A percentile compares a stretch with the other conserved stretches of the same genome.
These are phyloP conservation scores for Pterocarpus macrocarpus DNA, from an alignment of 306 rosid genomes.

Conservation along the genomic window DNA sequence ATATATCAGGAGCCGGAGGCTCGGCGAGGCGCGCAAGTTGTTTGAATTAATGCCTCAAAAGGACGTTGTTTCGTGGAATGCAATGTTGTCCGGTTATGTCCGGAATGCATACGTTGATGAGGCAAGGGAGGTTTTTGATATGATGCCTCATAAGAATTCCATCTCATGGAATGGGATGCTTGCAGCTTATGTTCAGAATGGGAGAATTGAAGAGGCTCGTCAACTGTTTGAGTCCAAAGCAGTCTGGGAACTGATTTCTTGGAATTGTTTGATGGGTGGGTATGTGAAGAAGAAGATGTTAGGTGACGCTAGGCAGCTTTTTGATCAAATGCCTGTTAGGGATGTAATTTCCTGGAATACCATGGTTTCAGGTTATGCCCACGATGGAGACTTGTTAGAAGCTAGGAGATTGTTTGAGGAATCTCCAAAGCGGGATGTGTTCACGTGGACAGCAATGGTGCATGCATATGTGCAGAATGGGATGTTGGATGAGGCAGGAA, in stretches of 20 bases:
- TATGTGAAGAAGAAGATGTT: slow-evolving; percentile 63
- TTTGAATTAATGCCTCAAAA: slow-evolving; percentile 73
- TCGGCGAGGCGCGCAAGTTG: slow-evolving; percentile 66
- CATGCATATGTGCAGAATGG: slow-evolving; percentile 86
- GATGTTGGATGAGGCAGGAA: slow-evolving; percentile 72
- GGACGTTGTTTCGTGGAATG: slow-evolving; percentile 89
- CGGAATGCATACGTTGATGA: slow-evolving; percentile 76
- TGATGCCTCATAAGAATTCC: slow-evolving; percentile 69
- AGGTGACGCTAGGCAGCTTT: slow-evolving; percentile 65
- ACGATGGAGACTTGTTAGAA: slow-evolving; percentile 66
- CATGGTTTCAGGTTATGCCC: slow-evolving; percentile 84
- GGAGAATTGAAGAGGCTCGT: slow-evolving; percentile 66
- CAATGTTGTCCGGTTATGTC: slow-evolving; percentile 84
- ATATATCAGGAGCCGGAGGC: slow-evolving; percentile 63
- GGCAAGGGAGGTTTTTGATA: slow-evolving; percentile 68
- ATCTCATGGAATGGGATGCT: slow-evolving; percentile 87
- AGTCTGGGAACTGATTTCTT: slow-evolving; percentile 78
- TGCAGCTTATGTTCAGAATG: slow-evolving; percentile 80
- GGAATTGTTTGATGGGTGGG: slow-evolving; percentile 93
- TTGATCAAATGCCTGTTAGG: slow-evolving; percentile 71
- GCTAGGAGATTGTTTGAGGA: slow-evolving; percentile 72
- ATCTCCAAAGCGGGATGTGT: slow-evolving; percentile 69
- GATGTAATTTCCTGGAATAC: slow-evolving; percentile 84
- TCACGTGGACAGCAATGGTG: slow-evolving; percentile 83
- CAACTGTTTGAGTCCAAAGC: slow-evolving; percentile 65